Base-by-base conservation (phyloP, 495 filamentous ascomycete species). In the Coniosporium apollinis region DNA sequence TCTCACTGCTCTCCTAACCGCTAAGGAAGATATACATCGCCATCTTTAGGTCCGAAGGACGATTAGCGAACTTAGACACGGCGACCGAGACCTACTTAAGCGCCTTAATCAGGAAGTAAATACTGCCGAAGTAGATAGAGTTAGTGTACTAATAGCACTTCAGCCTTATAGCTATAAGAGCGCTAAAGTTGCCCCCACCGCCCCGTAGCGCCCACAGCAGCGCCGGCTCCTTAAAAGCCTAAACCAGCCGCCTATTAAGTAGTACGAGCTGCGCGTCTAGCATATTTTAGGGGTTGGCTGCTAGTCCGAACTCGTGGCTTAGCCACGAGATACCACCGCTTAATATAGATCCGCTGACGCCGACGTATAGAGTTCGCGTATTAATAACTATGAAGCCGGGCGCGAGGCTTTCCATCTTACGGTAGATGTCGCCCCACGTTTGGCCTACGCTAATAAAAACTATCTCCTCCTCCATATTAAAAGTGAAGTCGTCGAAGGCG, bases 291-390 rank as follows among this genome's bases (percentile, higher is more conserved):
- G 53, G 51, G 34, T 57, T 47, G 20, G 39, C 48, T 4, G 43
- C 41, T 25, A 52, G 29, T 21, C 51, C 51, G 24, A 38, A 48
- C 39, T 57, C 51, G 11, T 41, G 39, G 14, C 39, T 44, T 26
- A 57, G 43, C 51, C 51, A 57, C 5, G 43, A 48, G 5, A 57
- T 20, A 16, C 53, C 51, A 11, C 53, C 51, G 14, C 42, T 37
- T 2, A 55, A 43, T 9, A 40, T 43, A 3, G 30, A 21, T 5
- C 53, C 53, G 5, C 42, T 36, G 8, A 57, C 49, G 28, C 51
- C 53, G 15, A 57, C 45, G 30, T 43, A 55, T 2, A 36, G 30
- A 35, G 39, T 45, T 29, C 50, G 35, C 0, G 51, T 44, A 13
- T 44, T 45, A 0, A 49, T 39, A 5, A 52, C 51, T 5, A 40